phyloP scores from a whole-genome alignment of 1,284 basidiomycete genomes.

The Sporisorium sorghi region DNA sequence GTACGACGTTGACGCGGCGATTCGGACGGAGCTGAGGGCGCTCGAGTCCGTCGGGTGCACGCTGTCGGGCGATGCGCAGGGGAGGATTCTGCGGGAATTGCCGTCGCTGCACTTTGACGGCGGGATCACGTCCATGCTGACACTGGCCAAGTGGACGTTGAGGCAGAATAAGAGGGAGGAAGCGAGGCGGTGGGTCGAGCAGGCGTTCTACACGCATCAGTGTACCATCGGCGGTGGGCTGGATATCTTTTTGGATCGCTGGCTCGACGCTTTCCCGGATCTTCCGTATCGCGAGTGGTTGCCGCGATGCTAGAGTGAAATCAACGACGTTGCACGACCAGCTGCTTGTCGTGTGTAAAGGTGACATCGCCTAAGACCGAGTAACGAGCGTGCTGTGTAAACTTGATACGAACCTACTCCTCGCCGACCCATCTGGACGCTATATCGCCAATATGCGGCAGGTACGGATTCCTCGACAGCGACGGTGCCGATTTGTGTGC shows the following conservation, averaged over 20 bases:
- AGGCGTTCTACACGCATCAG: conserved; percentile 58
- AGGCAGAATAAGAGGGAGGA: conserved; percentile 12
- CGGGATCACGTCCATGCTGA: conserved; percentile 54
- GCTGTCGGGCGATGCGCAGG: background rate
- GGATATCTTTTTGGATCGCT: conserved; percentile 60
- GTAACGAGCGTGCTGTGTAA: background rate
- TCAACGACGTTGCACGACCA: background rate
- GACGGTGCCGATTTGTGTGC: conserved; percentile 52
- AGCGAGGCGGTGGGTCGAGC: conserved; percentile 42
- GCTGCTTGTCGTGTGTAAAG: background rate
- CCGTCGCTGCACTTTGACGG: conserved; percentile 62
- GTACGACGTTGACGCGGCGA: conserved; percentile 40
- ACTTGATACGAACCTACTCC: conserved; percentile 13
- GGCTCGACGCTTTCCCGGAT: conserved; percentile 43
- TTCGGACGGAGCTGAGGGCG: conserved; percentile 32
- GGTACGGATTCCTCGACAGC: conserved; percentile 49
- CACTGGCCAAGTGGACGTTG: conserved; percentile 31
- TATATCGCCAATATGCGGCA: conserved; percentile 52
- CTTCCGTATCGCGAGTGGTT: conserved; percentile 42
- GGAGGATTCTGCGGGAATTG: conserved; percentile 38
- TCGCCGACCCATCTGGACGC: conserved; percentile 58
- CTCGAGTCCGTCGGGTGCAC: conserved; percentile 46
- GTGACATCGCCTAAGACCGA: background rate
- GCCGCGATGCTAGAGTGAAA: conserved; percentile 22
- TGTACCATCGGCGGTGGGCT: conserved; percentile 63